Evolutionary conservation across 257 asterid species (phyloP).

Genomic region (Solanum tacnaense): DNA sequence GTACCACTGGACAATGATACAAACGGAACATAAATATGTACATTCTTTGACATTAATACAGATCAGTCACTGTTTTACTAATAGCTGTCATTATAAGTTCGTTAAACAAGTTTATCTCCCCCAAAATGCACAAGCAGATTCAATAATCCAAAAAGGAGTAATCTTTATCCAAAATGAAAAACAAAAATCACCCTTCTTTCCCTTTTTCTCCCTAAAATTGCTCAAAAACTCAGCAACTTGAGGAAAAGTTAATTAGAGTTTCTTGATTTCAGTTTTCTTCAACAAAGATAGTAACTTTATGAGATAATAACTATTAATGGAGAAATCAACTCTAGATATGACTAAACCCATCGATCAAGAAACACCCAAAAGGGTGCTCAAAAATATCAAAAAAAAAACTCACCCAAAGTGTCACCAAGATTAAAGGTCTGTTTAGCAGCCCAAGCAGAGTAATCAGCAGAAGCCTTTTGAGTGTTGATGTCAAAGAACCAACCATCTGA

Average conservation of each 20-base stretch:
- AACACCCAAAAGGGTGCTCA: background rate
- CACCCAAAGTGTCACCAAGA: conserved; percentile 78
- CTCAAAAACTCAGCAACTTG: background rate
- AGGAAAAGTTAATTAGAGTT: background rate
- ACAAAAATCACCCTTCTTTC: background rate
- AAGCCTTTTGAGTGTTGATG: conserved; percentile 28
- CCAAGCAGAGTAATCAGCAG: conserved; percentile 67
- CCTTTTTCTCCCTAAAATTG: background rate
- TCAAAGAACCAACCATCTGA: conserved; percentile 75
- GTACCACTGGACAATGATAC: background rate
- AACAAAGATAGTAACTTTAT: background rate
- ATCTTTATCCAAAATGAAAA: background rate
- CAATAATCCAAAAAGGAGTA: background rate
- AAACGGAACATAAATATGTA: background rate
- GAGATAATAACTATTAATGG: background rate
- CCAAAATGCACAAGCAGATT: background rate
- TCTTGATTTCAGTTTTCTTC: background rate
- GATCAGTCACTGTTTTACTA: background rate
- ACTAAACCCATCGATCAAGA: background rate
- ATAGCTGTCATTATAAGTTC: background rate
- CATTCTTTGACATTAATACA: background rate
- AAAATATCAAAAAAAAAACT: conserved; percentile 3
- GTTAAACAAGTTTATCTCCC: background rate
- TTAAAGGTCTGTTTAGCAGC: conserved; percentile 53
- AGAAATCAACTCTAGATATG: background rate